Percentiles rank a stretch among this genome's conserved stretches.
phyloP scores from a whole-genome alignment of 345 rosid species.

The Salix exigua region DNA sequence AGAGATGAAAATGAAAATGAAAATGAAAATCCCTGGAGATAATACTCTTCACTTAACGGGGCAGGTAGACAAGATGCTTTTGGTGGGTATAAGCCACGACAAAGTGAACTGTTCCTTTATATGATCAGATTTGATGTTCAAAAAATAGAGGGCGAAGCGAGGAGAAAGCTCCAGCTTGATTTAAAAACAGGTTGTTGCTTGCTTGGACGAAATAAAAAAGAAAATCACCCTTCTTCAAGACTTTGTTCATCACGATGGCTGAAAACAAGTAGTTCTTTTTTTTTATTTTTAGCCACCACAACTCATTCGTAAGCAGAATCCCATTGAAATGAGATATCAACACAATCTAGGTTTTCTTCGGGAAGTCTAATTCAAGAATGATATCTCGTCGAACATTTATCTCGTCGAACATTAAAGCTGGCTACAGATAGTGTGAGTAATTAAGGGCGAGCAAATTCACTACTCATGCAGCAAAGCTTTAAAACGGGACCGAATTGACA shows the following conservation, averaged over 20 bases:
- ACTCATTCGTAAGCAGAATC: too few relatives aligned
- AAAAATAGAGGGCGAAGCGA: too few relatives aligned
- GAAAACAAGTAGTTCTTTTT: too few relatives aligned
- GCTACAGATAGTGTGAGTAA: too few relatives aligned
- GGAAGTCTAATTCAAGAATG: too few relatives aligned
- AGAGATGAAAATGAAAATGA: background rate
- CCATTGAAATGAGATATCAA: too few relatives aligned
- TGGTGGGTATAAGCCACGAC: constrained; percentile 18
- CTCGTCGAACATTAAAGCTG: background rate
- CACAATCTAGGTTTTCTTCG: too few relatives aligned
- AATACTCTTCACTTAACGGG: constrained; percentile 19
- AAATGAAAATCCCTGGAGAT: background rate
- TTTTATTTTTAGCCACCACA: too few relatives aligned
- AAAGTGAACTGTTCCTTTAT: constrained; percentile 13
- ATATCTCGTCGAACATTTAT: too few relatives aligned
- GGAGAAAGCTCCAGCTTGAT: too few relatives aligned
- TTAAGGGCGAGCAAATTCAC: background rate
- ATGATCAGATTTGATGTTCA: background rate
- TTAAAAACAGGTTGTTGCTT: background rate
- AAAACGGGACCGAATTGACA: background rate
- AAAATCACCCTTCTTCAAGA: too few relatives aligned
- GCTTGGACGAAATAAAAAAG: background rate
- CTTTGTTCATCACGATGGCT: too few relatives aligned
- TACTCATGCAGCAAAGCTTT: background rate
- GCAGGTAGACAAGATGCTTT: constrained; percentile 18